These are phyloP conservation scores for Saccharomycopsis sp. DNA, from an alignment of 805 yeast species.

Conservation along the genomic window DNA sequence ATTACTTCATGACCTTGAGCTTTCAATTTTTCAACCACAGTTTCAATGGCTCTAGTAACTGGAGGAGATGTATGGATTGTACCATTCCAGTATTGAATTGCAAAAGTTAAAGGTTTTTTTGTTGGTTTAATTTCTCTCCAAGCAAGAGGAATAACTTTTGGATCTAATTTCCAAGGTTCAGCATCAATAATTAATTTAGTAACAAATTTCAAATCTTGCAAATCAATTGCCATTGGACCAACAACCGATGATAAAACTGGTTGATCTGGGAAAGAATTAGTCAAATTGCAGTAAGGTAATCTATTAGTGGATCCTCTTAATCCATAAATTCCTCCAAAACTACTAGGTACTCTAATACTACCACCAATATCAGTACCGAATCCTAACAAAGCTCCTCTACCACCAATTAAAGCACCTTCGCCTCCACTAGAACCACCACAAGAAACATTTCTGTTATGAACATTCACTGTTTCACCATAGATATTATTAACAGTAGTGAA, in stretches of 20 bases:
- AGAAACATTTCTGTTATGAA: slow-evolving; percentile 44
- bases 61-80: slow-evolving; percentile 46
- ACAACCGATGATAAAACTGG: slow-evolving; percentile 26
- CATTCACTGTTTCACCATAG: slow-evolving; percentile 49
- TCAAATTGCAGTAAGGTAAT: slow-evolving; percentile 25
- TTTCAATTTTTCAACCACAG: slow-evolving; percentile 21
- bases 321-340: slow-evolving; percentile 53
- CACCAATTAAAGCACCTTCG: slow-evolving; percentile 53
- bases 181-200: slow-evolving; percentile 29
- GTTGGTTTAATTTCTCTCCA: slow-evolving; percentile 28
- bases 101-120: slow-evolving; percentile 26
- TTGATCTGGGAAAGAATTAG: slow-evolving; percentile 27
- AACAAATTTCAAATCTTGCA: slow-evolving; percentile 26
- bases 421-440: slow-evolving; percentile 73
- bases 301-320: slow-evolving; percentile 52
- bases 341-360: slow-evolving; percentile 58
- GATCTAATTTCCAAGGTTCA: slow-evolving; percentile 40
- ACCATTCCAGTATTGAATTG: slow-evolving; percentile 35
- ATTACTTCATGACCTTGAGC: slow-evolving; percentile 33
- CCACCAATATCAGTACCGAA: slow-evolving; percentile 70
- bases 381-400: slow-evolving; percentile 52
- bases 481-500: slow-evolving; percentile 52
- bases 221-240: slow-evolving; percentile 26
- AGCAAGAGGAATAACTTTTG: slow-evolving; percentile 39
- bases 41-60: slow-evolving; percentile 33